Conservation (phyloP, 441 rosid genomes). For the Cnidoscolus chayamansa region DNA sequence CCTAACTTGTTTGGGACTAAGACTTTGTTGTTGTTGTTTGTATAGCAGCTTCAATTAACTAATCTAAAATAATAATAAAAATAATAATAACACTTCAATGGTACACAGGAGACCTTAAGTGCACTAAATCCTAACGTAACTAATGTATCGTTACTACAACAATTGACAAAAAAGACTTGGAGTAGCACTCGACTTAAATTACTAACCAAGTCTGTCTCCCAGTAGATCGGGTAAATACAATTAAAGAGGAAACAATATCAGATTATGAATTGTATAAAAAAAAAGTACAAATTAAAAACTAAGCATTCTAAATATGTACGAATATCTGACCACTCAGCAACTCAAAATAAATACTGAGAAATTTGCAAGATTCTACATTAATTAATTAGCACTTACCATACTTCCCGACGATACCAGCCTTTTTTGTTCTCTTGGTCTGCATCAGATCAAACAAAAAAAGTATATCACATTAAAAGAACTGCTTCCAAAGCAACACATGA, state of each 20-base stretch:
- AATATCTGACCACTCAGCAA: not conserved
- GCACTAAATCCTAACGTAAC: not conserved
- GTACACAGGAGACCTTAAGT: too few species aligned
- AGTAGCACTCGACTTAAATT: not conserved
- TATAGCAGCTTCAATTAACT: too few species aligned
- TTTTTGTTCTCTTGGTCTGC: conserved; percentile 57
- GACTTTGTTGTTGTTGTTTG: too few species aligned
- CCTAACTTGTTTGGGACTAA: too few species aligned
- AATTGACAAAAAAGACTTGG: not conserved
- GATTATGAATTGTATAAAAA: not conserved
- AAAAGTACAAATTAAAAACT: not conserved
- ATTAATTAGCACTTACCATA: conserved; percentile 33
- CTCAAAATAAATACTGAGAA: not conserved
- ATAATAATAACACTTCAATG: too few species aligned
- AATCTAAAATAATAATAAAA: too few species aligned
- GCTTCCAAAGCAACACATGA: not conserved
- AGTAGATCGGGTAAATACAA: not conserved
- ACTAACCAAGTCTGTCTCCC: not conserved
- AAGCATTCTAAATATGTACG: not conserved
- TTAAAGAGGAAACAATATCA: not conserved
- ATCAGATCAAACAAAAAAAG: not conserved
- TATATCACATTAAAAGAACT: not conserved
- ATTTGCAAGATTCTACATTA: not conserved
- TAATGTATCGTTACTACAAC: not conserved
- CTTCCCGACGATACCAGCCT: conserved; percentile 58